Evolutionary conservation across 371 early-diverging fungal species (phyloP).

Genomic region (Zopfochytrium polystomum): DNA sequence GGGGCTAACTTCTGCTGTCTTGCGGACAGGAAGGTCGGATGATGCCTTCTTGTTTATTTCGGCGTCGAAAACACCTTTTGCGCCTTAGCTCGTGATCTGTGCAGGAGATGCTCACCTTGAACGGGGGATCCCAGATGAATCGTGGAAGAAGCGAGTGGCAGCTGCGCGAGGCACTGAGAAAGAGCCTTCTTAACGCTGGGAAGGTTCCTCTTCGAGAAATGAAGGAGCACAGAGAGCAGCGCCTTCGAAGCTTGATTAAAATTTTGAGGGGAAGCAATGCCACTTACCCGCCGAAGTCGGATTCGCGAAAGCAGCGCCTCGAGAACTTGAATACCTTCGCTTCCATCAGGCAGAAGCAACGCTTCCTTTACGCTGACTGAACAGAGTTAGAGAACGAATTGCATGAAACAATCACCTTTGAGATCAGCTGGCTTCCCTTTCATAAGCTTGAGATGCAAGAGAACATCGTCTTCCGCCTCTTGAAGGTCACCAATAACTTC

Average conservation of each 20-base stretch:
- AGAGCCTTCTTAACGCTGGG: slow-evolving; percentile 12
- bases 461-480: background rate
- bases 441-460: background rate
- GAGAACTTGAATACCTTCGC: slow-evolving; percentile 7
- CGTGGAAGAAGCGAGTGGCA: background rate
- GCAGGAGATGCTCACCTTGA: background rate
- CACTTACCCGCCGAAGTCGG: slow-evolving; percentile 10
- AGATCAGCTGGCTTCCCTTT: background rate
- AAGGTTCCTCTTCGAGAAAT: slow-evolving; percentile 7
- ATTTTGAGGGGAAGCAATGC: background rate
- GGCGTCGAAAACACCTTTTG: slow-evolving; percentile 57
- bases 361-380: slow-evolving; percentile 1
- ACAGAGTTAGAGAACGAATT: background rate
- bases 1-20: slow-evolving; percentile 57
- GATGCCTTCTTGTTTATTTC: slow-evolving; percentile 65
- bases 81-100: background rate
- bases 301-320: slow-evolving; percentile 24
- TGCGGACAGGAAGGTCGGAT: slow-evolving; percentile 69
- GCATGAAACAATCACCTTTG: background rate
- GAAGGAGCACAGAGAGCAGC: slow-evolving; percentile 1
- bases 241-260: no score
- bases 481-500: slow-evolving; percentile 15
- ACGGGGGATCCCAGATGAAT: slow-evolving; percentile 13
- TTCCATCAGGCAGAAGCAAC: slow-evolving; percentile 3
- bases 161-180: background rate